Base-by-base conservation (phyloP, 2,329 filamentous ascomycete species). In the Neurospora sp. region DNA sequence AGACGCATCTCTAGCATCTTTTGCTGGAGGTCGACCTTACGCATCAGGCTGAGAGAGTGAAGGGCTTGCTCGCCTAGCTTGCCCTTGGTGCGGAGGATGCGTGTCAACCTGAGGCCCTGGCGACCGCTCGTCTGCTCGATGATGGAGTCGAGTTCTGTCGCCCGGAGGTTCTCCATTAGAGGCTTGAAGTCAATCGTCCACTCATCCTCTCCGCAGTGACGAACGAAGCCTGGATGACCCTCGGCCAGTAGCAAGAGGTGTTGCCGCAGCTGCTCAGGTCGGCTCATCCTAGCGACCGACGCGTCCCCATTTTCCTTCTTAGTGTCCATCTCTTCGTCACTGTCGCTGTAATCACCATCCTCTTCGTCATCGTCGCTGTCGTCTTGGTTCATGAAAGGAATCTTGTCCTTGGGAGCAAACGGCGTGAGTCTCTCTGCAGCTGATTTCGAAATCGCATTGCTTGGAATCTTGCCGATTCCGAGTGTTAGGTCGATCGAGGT, bases 1-100 rank as follows among this genome's bases (percentile, higher is more conserved):
- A 93, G 89, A 74, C 97, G 92, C 86, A 99, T 92, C 72, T 90
- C 88, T 15, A 92, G 90, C 80, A 98, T 90, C 72, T 93, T 91
- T 70, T 90, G 89, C 66, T 96, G 92, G 33, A 98, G 88, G 68
- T 97, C 92, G 70, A 91, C 89, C 75, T 95, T 92, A 70, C 91
- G 91, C 83, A 97, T 90, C 71, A 99, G 87, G 68, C 91, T 92
- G 69, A 93, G 85, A 67, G 89, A 89, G 43, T 92, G 91, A 12
- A 97, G 85, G 71, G 92, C 90, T 80, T 96, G 97, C 80, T 99
- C 96, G 74, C 98, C 95, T n/a, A 98, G 84, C 77, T 96, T 97
- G 68, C 96, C 96, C 77, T 94, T 93, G 70, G 91, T 89, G 46
- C 91, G 87, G 23, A 99, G 85, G 69, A 98, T 93, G 23, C 93